phyloP scores from a whole-genome alignment of 2,329 filamentous ascomycete genomes.

The Aspergillus pseudoviridinutans region DNA sequence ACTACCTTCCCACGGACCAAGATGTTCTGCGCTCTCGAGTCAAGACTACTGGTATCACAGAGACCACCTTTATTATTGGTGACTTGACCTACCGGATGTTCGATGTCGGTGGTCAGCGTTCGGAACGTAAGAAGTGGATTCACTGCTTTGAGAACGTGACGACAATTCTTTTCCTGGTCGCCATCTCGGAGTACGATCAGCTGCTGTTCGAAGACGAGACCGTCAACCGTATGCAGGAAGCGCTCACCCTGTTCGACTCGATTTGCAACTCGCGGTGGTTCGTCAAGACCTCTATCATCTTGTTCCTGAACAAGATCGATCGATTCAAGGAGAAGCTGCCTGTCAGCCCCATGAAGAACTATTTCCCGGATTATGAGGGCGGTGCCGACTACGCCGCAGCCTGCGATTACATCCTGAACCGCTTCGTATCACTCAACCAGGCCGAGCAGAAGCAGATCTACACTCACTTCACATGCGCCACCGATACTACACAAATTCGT shows the following conservation, averaged over 20 bases:
- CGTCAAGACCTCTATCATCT: slow-evolving; percentile 67
- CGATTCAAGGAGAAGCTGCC: slow-evolving; percentile 71
- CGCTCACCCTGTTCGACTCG: slow-evolving; percentile 66
- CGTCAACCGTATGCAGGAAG: slow-evolving; percentile 74
- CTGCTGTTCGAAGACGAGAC: slow-evolving; percentile 94
- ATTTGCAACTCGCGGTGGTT: slow-evolving; percentile 72
- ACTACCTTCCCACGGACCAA: slow-evolving; percentile 93
- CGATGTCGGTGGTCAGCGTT: slow-evolving; percentile 91
- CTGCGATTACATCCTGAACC: slow-evolving; percentile 98
- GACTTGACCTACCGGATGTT: slow-evolving; percentile 97
- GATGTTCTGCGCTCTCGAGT: slow-evolving; percentile 94
- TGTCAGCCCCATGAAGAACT: slow-evolving; percentile 70
- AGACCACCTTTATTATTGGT: slow-evolving; percentile 93
- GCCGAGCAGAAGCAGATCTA: slow-evolving; percentile 99
- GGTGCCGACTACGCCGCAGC: slow-evolving; percentile 93
- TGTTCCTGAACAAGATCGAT: slow-evolving; percentile 74
- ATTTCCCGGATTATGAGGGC: slow-evolving; percentile 76
- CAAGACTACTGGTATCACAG: slow-evolving; percentile 96
- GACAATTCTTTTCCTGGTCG: slow-evolving; percentile 92
- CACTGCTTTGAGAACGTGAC: slow-evolving; percentile 98
- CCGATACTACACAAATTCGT: slow-evolving; percentile 96
- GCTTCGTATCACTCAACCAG: slow-evolving; percentile 97
- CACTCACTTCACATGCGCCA: slow-evolving; percentile 98
- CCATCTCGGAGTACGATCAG: slow-evolving; percentile 96
- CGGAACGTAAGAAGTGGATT: slow-evolving; percentile 98